A percentile compares a stretch with the other conserved stretches of the same genome.
Evolutionary conservation across 2,329 filamentous ascomycete genomes (phyloP).

Genomic region (Teratosphaeria epicoccoides): DNA sequence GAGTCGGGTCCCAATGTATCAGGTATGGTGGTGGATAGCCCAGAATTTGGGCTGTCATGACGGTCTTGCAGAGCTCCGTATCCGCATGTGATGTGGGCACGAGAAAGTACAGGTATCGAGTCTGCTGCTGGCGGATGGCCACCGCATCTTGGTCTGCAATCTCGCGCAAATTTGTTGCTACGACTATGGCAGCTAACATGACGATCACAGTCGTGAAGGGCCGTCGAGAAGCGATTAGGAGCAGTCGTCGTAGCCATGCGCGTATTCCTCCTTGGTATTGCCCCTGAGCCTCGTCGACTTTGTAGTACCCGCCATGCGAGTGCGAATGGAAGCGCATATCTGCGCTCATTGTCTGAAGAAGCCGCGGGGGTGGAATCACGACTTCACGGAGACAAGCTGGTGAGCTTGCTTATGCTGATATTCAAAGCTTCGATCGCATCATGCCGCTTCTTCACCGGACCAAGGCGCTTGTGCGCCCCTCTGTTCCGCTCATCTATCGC

Average conservation of each 20-base stretch:
- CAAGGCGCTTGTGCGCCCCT: not conserved
- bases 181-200: not conserved
- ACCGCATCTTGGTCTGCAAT: not conserved
- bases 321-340: not conserved
- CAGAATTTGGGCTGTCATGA: slow-evolving; percentile 12
- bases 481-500: not conserved
- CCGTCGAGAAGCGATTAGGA: not conserved
- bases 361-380: not conserved
- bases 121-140: not conserved
- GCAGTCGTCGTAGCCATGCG: not conserved
- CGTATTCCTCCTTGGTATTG: not conserved
- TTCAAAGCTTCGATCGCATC: not conserved
- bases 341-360: not conserved
- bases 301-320: not conserved
- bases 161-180: not conserved
- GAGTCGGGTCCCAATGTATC: slow-evolving; percentile 7
- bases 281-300: not conserved
- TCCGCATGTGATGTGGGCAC: slow-evolving; percentile 15
- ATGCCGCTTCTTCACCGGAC: not conserved
- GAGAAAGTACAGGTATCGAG: slow-evolving; percentile 15
- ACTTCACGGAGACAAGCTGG: not conserved
- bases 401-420: not conserved
- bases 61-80: slow-evolving; percentile 14
- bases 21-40: slow-evolving; percentile 13
- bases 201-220: not conserved